phyloP scores from a whole-genome alignment of 768 basidiomycete genomes.

The Collybia nuda region DNA sequence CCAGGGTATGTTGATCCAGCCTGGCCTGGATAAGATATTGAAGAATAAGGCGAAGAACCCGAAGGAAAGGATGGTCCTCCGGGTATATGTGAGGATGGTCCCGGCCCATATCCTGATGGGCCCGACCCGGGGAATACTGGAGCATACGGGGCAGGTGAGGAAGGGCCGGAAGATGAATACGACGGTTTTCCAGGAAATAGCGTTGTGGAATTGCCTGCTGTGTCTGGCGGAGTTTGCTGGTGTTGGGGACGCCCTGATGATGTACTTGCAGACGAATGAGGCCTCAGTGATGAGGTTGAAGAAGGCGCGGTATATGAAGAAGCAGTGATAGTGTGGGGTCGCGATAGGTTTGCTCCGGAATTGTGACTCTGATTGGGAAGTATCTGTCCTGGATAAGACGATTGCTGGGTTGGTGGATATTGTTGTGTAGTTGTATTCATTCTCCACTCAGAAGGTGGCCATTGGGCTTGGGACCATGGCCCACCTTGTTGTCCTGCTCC shows the following conservation, averaged over 20 bases:
- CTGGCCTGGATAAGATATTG: constrained; percentile 17
- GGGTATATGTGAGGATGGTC: constrained; percentile 17
- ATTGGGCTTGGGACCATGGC: constrained; percentile 29
- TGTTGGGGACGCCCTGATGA: neutral
- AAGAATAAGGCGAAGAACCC: constrained; percentile 1
- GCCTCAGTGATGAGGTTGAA: constrained; percentile 20
- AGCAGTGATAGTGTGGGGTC: constrained; percentile 29
- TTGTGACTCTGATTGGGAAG: neutral
- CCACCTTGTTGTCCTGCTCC: constrained; percentile 9
- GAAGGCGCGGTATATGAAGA: constrained; percentile 13
- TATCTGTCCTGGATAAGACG: constrained; percentile 14
- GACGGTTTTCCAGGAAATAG: neutral
- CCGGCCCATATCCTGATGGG: constrained; percentile 6
- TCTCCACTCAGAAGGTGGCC: constrained; percentile 47
- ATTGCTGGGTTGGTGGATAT: constrained; percentile 10
- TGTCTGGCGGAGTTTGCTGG: neutral
- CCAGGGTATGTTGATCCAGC: constrained; percentile 10
- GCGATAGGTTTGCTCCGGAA: constrained; percentile 30
- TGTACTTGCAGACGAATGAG: constrained; percentile 18
- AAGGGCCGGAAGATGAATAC: constrained; percentile 1
- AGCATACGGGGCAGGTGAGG: constrained; percentile 1
- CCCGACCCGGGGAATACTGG: constrained; percentile 10
- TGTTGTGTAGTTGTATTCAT: constrained; percentile 16
- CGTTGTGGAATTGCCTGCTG: neutral
- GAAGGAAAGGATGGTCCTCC: constrained; percentile 10